Evolutionary conservation across 2,329 filamentous ascomycete genomes (phyloP).

Genomic region (Coleophoma eucalyptorum): DNA sequence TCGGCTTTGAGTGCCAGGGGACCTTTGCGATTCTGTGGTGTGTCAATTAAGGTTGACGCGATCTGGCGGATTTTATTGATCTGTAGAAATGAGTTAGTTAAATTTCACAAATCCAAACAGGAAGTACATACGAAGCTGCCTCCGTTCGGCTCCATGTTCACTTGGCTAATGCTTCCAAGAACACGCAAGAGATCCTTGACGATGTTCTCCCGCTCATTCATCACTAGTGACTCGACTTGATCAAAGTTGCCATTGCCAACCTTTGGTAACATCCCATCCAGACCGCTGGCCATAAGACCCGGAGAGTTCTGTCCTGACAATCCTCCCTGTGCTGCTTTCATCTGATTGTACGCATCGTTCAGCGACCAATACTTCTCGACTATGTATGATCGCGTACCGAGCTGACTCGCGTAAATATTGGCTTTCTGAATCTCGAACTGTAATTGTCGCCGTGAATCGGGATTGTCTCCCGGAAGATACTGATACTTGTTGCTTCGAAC

Average conservation of each 20-base stretch:
- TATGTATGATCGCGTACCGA: slow-evolving; percentile 78
- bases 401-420: slow-evolving; percentile 79
- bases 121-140: slow-evolving; percentile 53
- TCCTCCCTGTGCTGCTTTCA: slow-evolving; percentile 26
- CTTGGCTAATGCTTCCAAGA: slow-evolving; percentile 73
- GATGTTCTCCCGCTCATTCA: slow-evolving; percentile 74
- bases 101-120: not conserved
- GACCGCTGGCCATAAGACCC: slow-evolving; percentile 18
- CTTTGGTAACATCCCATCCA: slow-evolving; percentile 26
- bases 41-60: slow-evolving; percentile 72
- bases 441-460: slow-evolving; percentile 43
- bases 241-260: slow-evolving; percentile 37
- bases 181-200: slow-evolving; percentile 75
- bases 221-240: slow-evolving; percentile 48
- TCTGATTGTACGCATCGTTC: slow-evolving; percentile 58
- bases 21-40: slow-evolving; percentile 48
- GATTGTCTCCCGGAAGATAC: slow-evolving; percentile 3
- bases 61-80: slow-evolving; percentile 84
- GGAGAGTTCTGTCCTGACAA: slow-evolving; percentile 12
- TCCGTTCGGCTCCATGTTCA: slow-evolving; percentile 75
- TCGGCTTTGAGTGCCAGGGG: slow-evolving; percentile 56
- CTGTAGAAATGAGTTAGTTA: slow-evolving; percentile 6
- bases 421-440: slow-evolving; percentile 91
- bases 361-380: slow-evolving; percentile 84
- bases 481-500: slow-evolving; percentile 24